These are phyloP conservation scores for Cladobotryum protrusum DNA, from an alignment of 2,329 filamentous ascomycete genomes.

Conservation along the genomic window DNA sequence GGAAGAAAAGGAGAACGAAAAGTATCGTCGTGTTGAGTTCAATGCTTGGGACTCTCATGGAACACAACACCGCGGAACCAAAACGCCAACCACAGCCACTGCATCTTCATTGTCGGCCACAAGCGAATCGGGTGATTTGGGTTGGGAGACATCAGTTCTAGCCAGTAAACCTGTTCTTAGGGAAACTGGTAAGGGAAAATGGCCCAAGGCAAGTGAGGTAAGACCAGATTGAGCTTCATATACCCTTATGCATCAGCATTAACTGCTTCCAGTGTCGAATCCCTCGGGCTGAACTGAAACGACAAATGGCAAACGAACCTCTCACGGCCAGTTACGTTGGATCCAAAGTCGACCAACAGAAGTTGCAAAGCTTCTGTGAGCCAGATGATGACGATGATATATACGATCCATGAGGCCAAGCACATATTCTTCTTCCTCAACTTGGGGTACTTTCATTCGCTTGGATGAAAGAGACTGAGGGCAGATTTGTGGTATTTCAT, in stretches of 20 bases:
- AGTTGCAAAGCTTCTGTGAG: constrained; percentile 17
- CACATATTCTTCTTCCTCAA: neutral
- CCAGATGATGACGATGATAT: constrained; percentile 17
- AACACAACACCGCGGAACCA: constrained; percentile 15
- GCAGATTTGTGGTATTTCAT: neutral
- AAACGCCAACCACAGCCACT: constrained; percentile 19
- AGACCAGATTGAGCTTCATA: neutral
- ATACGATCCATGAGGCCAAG: constrained; percentile 2
- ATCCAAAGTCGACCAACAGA: constrained; percentile 14
- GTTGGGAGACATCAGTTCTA: neutral
- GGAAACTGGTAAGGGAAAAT: constrained; percentile 14
- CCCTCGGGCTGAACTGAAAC: neutral
- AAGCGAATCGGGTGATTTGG: neutral
- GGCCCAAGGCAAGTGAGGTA: constrained; percentile 17
- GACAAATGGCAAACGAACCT: neutral
- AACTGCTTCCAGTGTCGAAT: constrained; percentile 4
- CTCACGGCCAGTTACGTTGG: constrained; percentile 11
- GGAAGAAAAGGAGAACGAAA: constrained; percentile 7
- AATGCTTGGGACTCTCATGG: constrained; percentile 29
- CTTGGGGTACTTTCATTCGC: neutral
- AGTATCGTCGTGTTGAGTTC: constrained; percentile 12
- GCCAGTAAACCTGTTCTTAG: neutral
- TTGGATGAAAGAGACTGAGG: neutral
- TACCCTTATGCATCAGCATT: neutral
- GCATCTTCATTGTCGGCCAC: constrained; percentile 5